Evolutionary conservation across 371 early-diverging fungal species (phyloP).

Genomic region (Syncephalis plumigaleata): DNA sequence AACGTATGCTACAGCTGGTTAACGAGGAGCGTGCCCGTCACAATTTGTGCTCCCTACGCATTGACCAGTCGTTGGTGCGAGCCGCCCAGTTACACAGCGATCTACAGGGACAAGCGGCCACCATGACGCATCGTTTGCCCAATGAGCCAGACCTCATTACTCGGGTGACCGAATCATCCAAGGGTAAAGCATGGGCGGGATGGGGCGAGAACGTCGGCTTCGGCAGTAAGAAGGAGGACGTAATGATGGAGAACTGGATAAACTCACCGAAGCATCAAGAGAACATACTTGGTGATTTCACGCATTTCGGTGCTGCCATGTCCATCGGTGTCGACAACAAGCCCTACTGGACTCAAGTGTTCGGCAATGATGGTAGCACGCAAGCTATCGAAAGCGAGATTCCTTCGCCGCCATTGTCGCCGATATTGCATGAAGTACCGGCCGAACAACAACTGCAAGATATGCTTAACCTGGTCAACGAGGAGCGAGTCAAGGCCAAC

Average conservation of each 20-base stretch:
- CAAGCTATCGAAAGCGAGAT: no score
- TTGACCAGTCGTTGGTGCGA: not conserved
- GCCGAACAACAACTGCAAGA: not conserved
- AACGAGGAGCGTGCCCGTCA: constrained; percentile 1
- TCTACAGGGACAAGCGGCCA: constrained; percentile 7
- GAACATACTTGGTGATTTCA: constrained; percentile 19
- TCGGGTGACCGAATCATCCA: not conserved
- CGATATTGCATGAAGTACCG: no score
- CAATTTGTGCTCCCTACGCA: not conserved
- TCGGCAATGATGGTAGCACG: not conserved
- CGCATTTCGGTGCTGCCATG: constrained; percentile 12
- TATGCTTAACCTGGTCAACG: not conserved
- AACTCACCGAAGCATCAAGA: constrained; percentile 21
- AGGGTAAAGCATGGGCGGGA: constrained; percentile 7
- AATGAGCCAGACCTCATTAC: constrained; percentile 7
- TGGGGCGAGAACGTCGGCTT: constrained; percentile 24
- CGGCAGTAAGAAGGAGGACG: constrained; percentile 8
- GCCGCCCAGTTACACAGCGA: constrained; percentile 15
- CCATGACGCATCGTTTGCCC: constrained; percentile 15
- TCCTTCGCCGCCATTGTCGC: no score
- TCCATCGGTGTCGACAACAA: not conserved
- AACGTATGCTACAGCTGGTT: constrained; percentile 3
- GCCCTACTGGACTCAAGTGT: constrained; percentile 17
- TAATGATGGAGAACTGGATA: constrained; percentile 18
- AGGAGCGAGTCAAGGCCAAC: not conserved